Evolutionary conservation across 2,329 filamentous ascomycete genomes (phyloP).

Genomic region (Xylariaceae sp.): DNA sequence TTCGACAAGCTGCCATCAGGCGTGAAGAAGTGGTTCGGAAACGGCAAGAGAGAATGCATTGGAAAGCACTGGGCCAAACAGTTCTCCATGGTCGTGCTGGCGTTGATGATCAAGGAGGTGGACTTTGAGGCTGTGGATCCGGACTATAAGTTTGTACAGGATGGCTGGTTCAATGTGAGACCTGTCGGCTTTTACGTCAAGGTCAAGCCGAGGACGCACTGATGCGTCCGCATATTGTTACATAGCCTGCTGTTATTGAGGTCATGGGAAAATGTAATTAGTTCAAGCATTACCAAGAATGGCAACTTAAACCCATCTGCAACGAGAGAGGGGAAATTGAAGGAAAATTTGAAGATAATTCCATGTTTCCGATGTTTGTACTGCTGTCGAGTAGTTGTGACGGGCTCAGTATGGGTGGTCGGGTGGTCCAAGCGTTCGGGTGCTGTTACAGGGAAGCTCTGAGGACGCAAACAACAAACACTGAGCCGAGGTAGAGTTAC

Average conservation of each 20-base stretch:
- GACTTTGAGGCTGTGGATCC: constrained; percentile 41
- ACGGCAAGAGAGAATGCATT: constrained; percentile 47
- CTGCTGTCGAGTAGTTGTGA: too few relatives aligned
- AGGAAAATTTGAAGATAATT: too few relatives aligned
- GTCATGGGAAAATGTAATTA: too few relatives aligned
- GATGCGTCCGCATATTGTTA: constrained; percentile 7
- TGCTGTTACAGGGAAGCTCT: too few relatives aligned
- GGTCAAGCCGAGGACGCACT: constrained; percentile 34
- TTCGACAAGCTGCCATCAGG: constrained; percentile 39
- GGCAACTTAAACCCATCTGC: too few relatives aligned
- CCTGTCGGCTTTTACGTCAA: constrained; percentile 42
- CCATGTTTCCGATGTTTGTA: too few relatives aligned
- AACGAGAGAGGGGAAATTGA: too few relatives aligned
- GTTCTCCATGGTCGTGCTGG: constrained; percentile 38
- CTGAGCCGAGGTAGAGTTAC: not conserved
- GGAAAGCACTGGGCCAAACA: constrained; percentile 46
- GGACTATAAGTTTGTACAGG: constrained; percentile 37
- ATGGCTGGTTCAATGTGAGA: constrained; percentile 50
- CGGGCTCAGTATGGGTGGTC: too few relatives aligned
- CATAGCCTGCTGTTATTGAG: too few relatives aligned
- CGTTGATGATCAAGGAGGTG: constrained; percentile 39
- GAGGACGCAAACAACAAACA: not conserved
- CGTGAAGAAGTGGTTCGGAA: constrained; percentile 47
- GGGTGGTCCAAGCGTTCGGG: not conserved
- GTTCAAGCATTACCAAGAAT: too few relatives aligned